Evolutionary conservation across 164 flowering plant genomes (phyloP), one percentile per base, ranked within the genome.

Genomic region (Stephania yunnanensis): DNA sequence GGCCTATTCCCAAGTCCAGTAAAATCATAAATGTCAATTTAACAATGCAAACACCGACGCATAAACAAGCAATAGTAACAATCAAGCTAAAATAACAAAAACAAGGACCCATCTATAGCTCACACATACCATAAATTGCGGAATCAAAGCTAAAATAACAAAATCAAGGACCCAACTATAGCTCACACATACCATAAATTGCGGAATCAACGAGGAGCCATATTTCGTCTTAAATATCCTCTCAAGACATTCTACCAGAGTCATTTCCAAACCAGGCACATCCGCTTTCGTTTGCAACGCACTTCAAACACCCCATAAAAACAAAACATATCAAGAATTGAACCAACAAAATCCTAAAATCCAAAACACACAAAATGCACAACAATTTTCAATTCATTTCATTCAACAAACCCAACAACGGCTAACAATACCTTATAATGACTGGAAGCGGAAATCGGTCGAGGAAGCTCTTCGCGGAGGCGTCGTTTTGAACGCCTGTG

Each of bases 121-220:
- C 20, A 58, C 45, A 30, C 45, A 68, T 84, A 95, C 99, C 99
- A 92, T 89, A 72, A 80, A 89, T 1, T 89, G 88, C n/a, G n/a
- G n/a, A n/a, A n/a, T n/a, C n/a, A n/a, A 10, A 15, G 63, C 63
- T 31, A 50, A 2, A 15, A 15, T 50, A 9, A 15, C 55, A 55
- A 31, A 31, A 31, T 1, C 36, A 31, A 31, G 36, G 36, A 31
- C 36, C 36, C 36, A 31, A 13, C 63, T 55, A 55, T 55, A 55
- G 63, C 63, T 55, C 20, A 55, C 45, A 30, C 44, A 68, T 84
- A 95, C 99, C 99, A 92, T 89, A 72, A 80, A 89, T 1, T 89
- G 88, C 15, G 97, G 97, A 44, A 95, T 89, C 46, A 90, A 84
- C 52, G 92, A 87, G 55, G 90, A 83, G 3, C 97, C 99, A 85